Conservation (phyloP, 768 basidiomycete genomes). For the Russula compacta region DNA sequence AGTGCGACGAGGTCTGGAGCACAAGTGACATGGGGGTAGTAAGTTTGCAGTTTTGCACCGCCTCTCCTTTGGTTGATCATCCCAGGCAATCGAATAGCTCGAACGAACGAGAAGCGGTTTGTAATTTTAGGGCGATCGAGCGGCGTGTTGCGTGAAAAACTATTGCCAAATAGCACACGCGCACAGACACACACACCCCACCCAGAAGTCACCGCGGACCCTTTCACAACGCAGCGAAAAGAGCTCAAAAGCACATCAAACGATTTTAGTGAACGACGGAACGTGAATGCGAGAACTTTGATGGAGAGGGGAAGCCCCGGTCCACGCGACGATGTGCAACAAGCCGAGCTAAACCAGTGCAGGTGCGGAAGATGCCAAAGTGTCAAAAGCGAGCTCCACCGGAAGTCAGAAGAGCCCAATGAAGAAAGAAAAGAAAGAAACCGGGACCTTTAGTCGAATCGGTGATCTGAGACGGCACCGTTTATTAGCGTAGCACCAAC, state of each 20-base stretch:
- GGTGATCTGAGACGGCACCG: too few relatives aligned
- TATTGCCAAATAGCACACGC: background rate
- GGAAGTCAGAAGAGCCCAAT: background rate
- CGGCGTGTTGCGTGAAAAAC: background rate
- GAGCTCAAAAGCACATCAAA: conserved; percentile 4
- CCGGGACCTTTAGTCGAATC: background rate
- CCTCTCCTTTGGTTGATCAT: background rate
- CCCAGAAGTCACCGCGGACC: background rate
- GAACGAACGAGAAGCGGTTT: background rate
- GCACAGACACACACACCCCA: background rate
- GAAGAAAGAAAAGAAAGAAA: background rate
- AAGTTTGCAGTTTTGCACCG: background rate
- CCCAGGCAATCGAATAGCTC: background rate
- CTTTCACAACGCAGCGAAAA: conserved; percentile 9
- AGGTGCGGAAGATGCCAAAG: background rate
- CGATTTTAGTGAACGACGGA: background rate
- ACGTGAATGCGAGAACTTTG: background rate
- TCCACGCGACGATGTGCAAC: background rate
- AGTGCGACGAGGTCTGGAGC: background rate
- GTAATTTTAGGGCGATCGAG: background rate
- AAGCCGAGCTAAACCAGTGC: background rate
- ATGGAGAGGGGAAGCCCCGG: background rate
- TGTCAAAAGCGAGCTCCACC: too few relatives aligned
- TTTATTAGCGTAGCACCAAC: too few relatives aligned
- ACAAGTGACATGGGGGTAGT: background rate